Base-by-base conservation (phyloP, 2,329 filamentous ascomycete genomes). In the Dothidotthia symphoricarpi region DNA sequence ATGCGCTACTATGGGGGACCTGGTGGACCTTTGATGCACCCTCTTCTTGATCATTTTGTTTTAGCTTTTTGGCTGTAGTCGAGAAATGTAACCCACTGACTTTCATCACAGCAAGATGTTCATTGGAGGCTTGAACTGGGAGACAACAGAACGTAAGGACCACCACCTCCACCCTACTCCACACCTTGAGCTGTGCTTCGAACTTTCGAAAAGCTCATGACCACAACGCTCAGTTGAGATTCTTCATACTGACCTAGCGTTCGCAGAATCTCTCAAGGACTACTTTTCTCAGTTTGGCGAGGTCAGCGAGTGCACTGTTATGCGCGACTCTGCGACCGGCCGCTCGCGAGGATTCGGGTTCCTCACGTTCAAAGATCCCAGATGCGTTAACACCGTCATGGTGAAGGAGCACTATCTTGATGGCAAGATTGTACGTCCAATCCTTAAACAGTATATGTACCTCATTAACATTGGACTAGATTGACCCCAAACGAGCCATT, bases 201-300 rank as follows among this genome's bases (percentile, higher is more conserved):
- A n/a, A n/a, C n/a, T n/a, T n/a, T n/a, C n/a, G n/a, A n/a, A n/a
- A n/a, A n/a, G n/a, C n/a, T n/a, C n/a, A n/a, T n/a, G n/a, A 22
- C 19, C 19, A 22, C 19, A 22, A 22, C 9, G 9, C 19, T 6
- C 19, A 9, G 9, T 22, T 6, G 9, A 22, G 5, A 6, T 22
- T 26, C 9, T 27, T 11, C 16, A 2, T 31, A 12, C 43, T 45
- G 46, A 42, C 39, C 10, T 9, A 9, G 10, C 3, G 15, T 25
- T 8, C 36, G 31, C 63, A 98, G 93, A 98, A 75, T 97, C 93
- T 6, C 78, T 98, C 17, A 87, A 89, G 54, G 87, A 96, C 51
- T 98, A 98, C 67, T 98, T 98, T 67, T 90, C 91, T 10, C 89
- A 97, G 58, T 98, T 95, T 64, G 93, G 93, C 44, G 93, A 98